Evolutionary conservation across 805 yeast species (phyloP), one percentile per base, ranked within the genome.

Genomic region (Wickerhamomyces chambardii): DNA sequence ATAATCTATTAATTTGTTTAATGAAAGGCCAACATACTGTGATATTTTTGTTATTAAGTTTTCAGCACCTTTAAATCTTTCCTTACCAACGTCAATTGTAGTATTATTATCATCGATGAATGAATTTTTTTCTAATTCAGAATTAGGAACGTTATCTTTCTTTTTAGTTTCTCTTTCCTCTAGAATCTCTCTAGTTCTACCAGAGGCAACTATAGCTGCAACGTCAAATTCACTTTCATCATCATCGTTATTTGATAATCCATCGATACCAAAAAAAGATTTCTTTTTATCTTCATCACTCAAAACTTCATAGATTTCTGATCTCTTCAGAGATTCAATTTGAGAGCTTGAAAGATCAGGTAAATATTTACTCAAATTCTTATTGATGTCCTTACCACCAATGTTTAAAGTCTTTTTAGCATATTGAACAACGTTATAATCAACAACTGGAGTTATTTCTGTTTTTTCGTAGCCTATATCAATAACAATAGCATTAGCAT

Each of bases 181-280:
- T 36, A 84, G 53, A 28, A 81, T 67, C 55, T 83, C 87, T 34
- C 83, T 66, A 3, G 87, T 75, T 42, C 79, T 73, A 12, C 78
- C 86, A 41, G 84, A 78, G 2, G 92, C 74, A 11, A 89, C 92
- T 45, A 89, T 76, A 29, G 87, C 85, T 2, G 96, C 95, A 33
- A 90, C 87, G 55, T 90, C 95, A 28, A 86, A 68, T 4, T 78
- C 75, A 35, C n/a, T n/a, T n/a, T 82, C 90, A 28, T 76, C 85
- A 8, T 66, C 70, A 29, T 53, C 55, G 5, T 64, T 68, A 14
- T 54, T 58, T 14, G 40, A 40, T 7, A 68, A 56, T 25, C 70
- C 79, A 33, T 72, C 76, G 38, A 68, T 52, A 16, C 81, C 78
- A 46, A 77, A 78, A 50, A 76, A 78, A 1, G 84, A 73, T 39